These are phyloP conservation scores for Rhinocladiella mackenziei DNA, from an alignment of 2,329 filamentous ascomycete genomes.

Conservation along the genomic window DNA sequence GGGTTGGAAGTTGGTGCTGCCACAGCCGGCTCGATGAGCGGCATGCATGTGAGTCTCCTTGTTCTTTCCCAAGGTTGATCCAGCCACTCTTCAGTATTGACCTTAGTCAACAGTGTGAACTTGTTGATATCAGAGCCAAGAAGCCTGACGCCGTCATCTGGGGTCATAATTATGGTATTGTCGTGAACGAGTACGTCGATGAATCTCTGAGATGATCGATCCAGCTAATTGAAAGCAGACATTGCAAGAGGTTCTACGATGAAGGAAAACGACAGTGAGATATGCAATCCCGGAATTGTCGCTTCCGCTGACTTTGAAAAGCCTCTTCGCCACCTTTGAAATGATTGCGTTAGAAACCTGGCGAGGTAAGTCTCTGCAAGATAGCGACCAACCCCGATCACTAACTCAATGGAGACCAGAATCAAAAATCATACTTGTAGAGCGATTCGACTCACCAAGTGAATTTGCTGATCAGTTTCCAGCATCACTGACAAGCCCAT, in stretches of 20 bases:
- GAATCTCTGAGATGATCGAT: neutral
- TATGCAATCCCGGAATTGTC: neutral
- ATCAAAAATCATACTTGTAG: conserved; percentile 40
- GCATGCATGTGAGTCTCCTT: conserved; percentile 34
- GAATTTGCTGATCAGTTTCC: neutral
- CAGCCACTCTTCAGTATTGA: neutral
- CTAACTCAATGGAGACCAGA: conserved; percentile 32
- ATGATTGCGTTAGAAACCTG: conserved; percentile 42
- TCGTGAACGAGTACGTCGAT: conserved; percentile 35
- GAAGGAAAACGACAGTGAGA: conserved; percentile 36
- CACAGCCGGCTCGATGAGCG: conserved; percentile 40
- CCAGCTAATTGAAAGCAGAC: conserved; percentile 16
- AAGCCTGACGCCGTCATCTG: conserved; percentile 42
- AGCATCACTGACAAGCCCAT: conserved; percentile 39
- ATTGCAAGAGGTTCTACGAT: conserved; percentile 40
- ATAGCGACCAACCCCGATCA: neutral
- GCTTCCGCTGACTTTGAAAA: conserved; percentile 1
- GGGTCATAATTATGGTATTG: conserved; percentile 45
- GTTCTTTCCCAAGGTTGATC: neutral
- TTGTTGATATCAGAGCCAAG: conserved; percentile 40
- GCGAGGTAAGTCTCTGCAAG: conserved; percentile 24
- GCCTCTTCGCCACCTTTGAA: conserved; percentile 44
- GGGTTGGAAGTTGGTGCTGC: conserved; percentile 41
- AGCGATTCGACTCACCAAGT: neutral
- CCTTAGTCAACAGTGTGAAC: conserved; percentile 33